phyloP scores from a whole-genome alignment of 139 green algal species.

The Closterium sp. region DNA sequence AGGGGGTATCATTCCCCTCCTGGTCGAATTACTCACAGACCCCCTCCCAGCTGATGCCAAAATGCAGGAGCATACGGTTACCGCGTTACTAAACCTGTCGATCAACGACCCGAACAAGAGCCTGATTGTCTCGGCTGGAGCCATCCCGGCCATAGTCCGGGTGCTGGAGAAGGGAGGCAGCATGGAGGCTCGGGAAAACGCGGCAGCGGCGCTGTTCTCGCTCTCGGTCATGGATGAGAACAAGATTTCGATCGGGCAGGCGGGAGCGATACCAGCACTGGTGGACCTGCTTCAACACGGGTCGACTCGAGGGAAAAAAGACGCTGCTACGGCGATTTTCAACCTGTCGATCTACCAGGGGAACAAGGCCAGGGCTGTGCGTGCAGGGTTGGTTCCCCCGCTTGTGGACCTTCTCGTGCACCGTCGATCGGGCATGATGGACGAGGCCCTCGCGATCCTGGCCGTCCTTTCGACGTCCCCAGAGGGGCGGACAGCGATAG shows the following conservation, averaged over 20 bases:
- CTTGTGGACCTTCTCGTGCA: constrained; percentile 32
- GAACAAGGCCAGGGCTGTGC: constrained; percentile 35
- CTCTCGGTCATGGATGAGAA: constrained; percentile 45
- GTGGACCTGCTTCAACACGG: constrained; percentile 37
- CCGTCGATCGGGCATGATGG: constrained; percentile 21
- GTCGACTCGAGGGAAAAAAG: constrained; percentile 28
- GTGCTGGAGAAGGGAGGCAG: constrained; percentile 23
- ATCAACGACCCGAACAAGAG: constrained; percentile 45
- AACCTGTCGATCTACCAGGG: constrained; percentile 49
- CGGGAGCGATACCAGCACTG: constrained; percentile 33
- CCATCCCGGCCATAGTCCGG: constrained; percentile 31
- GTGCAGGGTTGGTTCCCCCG: constrained; percentile 15
- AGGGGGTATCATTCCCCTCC: constrained; percentile 21
- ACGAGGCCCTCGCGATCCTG: constrained; percentile 44
- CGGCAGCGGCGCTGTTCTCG: constrained; percentile 39
- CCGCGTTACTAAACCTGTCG: constrained; percentile 39
- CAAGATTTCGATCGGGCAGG: constrained; percentile 40
- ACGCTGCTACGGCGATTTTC: constrained; percentile 43
- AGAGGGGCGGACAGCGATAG: constrained; percentile 27
- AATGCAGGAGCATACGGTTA: constrained; percentile 41
- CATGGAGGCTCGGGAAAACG: constrained; percentile 43
- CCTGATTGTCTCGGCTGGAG: constrained; percentile 29
- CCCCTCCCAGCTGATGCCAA: constrained; percentile 5
- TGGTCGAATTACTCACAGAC: constrained; percentile 23
- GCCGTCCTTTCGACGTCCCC: constrained; percentile 32